phyloP scores from a whole-genome alignment of 352 stramenopile species.

The Elongisporangium senticosum region DNA sequence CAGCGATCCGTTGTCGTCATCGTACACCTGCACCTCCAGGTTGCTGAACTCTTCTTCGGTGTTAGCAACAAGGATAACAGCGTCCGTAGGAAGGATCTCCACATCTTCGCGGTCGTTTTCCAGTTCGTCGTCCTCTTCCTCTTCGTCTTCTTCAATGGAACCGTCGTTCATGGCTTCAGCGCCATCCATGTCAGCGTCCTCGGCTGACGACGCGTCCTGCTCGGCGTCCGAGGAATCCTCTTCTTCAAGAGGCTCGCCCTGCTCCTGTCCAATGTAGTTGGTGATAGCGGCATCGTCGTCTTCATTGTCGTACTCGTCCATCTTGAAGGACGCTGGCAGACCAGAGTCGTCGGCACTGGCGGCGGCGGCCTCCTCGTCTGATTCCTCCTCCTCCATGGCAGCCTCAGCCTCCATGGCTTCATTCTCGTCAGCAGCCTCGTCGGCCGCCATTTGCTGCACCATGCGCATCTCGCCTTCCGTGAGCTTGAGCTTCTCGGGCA shows the following conservation, averaged over 20 bases:
- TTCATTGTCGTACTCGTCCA: conserved; percentile 88
- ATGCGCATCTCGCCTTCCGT: conserved; percentile 78
- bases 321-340: conserved; percentile 69
- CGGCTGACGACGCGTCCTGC: conserved; percentile 23
- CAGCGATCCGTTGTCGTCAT: conserved; percentile 94
- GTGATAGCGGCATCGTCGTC: conserved; percentile 78
- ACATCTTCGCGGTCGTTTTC: conserved; percentile 90
- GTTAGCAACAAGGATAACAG: conserved; percentile 94
- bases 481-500: conserved; percentile 82
- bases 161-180: conserved; percentile 37
- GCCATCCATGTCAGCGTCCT: conserved; percentile 22
- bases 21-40: conserved; percentile 99
- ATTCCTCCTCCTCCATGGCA: conserved; percentile 34
- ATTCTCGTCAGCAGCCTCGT: conserved; percentile 66
- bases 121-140: conserved; percentile 64
- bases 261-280: conserved; percentile 58
- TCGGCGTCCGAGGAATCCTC: conserved; percentile 25
- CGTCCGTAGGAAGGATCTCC: conserved; percentile 91
- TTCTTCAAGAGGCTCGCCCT: conserved; percentile 13
- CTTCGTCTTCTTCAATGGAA: conserved; percentile 41
- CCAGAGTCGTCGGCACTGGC: conserved; percentile 31
- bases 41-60: conserved; percentile 98
- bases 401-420: conserved; percentile 45
- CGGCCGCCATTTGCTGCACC: conserved; percentile 70
- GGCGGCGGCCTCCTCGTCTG: conserved; percentile 10